These are phyloP conservation scores for Aspergillus sp. DNA, from an alignment of 2,329 filamentous ascomycete genomes.

Conservation along the genomic window DNA sequence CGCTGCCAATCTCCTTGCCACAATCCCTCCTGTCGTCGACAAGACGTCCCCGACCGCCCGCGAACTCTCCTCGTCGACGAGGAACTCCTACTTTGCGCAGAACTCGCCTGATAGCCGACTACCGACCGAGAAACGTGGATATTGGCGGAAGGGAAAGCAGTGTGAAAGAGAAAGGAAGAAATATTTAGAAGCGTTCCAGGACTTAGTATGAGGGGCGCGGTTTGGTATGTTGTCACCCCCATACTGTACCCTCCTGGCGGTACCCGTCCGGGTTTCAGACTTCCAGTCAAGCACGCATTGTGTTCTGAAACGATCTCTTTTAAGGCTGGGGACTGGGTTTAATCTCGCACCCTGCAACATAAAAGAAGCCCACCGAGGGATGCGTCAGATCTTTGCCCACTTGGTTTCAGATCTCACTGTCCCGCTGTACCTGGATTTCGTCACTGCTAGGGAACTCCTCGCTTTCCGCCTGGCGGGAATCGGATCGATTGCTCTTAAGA, in stretches of 20 bases:
- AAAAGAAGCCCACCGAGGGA: conserved; percentile 9
- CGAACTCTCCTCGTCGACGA: conserved; percentile 5
- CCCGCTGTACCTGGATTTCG: not conserved
- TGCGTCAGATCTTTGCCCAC: conserved; percentile 14
- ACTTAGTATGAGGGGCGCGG: conserved; percentile 23
- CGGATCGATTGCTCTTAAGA: not conserved
- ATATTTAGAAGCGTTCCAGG: conserved; percentile 9
- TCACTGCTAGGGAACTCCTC: not conserved
- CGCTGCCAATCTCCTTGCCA: conserved; percentile 11
- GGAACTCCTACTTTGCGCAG: not conserved
- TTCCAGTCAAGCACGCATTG: conserved; percentile 9
- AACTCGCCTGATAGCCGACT: not conserved
- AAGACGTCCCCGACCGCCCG: conserved; percentile 14
- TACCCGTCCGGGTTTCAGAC: conserved; percentile 1
- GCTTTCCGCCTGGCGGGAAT: not conserved
- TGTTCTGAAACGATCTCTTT: conserved; percentile 11
- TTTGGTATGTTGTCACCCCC: conserved; percentile 21
- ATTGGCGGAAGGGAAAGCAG: not conserved
- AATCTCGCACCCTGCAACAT: conserved; percentile 5
- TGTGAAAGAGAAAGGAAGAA: conserved; percentile 5
- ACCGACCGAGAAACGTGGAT: not conserved
- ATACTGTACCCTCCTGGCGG: conserved; percentile 9
- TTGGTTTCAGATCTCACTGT: conserved; percentile 10
- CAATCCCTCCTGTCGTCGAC: conserved; percentile 13
- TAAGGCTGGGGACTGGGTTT: not conserved